These are phyloP conservation scores for Trichoderma arundinaceum DNA, from an alignment of 2,329 filamentous ascomycete genomes.

Conservation along the genomic window DNA sequence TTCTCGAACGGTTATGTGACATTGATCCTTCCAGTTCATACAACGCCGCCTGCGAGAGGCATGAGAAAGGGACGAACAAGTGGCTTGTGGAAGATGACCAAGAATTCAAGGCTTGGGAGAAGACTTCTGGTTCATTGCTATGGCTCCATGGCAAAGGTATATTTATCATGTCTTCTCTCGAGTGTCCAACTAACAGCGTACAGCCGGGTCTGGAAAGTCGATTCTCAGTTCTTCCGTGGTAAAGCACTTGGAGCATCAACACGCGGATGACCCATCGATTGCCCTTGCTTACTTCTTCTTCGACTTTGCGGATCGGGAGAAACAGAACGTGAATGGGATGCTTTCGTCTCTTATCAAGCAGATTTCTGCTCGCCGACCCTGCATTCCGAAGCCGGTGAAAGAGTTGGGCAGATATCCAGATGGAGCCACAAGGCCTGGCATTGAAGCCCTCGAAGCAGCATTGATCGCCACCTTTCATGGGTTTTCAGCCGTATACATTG, in stretches of 20 bases:
- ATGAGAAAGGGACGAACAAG: background rate
- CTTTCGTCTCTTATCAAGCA: background rate
- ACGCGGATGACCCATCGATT: background rate
- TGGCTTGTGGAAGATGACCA: background rate
- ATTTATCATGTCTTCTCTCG: background rate
- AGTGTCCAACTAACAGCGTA: background rate
- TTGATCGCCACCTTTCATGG: background rate
- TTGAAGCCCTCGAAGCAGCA: background rate
- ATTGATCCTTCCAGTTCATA: slow-evolving; percentile 8
- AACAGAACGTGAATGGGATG: background rate
- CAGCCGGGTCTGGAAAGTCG: slow-evolving; percentile 4
- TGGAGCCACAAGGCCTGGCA: background rate
- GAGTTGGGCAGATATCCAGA: background rate
- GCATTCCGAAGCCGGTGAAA: background rate
- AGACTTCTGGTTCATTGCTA: background rate
- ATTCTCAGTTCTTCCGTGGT: background rate
- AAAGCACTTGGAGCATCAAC: background rate
- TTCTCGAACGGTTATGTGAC: background rate
- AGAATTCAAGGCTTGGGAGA: slow-evolving; percentile 1
- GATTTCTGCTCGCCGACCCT: background rate
- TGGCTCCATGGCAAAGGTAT: slow-evolving; percentile 26
- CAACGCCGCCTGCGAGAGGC: background rate
- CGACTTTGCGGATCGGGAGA: background rate
- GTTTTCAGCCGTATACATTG: background rate
- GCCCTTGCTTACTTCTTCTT: background rate